Evolutionary conservation across 768 basidiomycete species (phyloP), one percentile per base, ranked within the genome.

Genomic region (Mycena amicta): DNA sequence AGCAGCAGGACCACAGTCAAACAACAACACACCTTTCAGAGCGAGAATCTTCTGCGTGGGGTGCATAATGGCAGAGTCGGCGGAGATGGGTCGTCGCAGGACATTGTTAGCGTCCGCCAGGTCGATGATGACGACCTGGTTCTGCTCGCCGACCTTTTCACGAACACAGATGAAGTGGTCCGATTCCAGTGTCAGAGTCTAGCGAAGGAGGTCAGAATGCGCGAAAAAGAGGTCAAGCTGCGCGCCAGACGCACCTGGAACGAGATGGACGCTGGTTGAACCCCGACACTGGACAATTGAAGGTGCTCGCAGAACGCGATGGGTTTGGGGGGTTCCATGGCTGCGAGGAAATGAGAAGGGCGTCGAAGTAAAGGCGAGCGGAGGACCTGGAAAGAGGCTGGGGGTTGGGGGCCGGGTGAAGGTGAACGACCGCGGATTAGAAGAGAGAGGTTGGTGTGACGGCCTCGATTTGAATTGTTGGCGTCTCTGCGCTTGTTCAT

Each of bases 11-110:
- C n/a, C 11, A 45, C 22, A 52, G n/a, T 28, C 25, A 45, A 30
- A 8, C 30, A 23, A 4, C 29, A 22, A 43, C n/a, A 70, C 69
- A 89, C 95, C 89, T 82, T 94, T 95, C 51, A 99, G 74, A 3
- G 97, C 97, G 57, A 99, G 85, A 74, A 98, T 93, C 85, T 98
- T 98, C 79, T 96, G 87, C 60, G 84, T 85, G 0, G 93, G 93
- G 71, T 98, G 95, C 96, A 99, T 98, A 67, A 99, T 97, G 56
- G 97, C 96, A 37, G 93, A 93, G 72, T 99, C 97, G n/a, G 97
- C 97, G 25, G 92, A 90, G 69, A 99, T 98, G 61, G 95, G 95
- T 66, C 95, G 82, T 59, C 95, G 89, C 55, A 95, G 84, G 67
- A 98, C 92, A 89, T 96, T 93, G 79, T 98, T 98, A 68, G 95